phyloP scores from a whole-genome alignment of 1,139 yeast species.

The Keqinozyma sinolaborantium region DNA sequence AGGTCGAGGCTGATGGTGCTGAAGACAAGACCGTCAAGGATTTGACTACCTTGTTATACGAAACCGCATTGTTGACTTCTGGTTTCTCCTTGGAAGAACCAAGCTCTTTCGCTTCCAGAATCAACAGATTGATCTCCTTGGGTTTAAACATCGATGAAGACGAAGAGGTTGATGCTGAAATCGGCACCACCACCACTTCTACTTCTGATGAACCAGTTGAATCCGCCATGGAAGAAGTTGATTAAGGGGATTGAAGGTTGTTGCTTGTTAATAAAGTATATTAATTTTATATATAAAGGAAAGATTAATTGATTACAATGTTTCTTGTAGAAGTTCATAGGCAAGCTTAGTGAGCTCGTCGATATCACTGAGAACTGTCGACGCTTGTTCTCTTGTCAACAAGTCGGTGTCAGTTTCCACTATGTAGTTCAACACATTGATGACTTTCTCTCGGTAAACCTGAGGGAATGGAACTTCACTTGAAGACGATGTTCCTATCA shows the following conservation, averaged over 20 bases:
- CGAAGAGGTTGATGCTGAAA: slow-evolving; percentile 53
- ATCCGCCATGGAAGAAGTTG: slow-evolving; percentile 99
- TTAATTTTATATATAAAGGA: slow-evolving; percentile 2
- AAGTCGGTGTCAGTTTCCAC: slow-evolving; percentile 50
- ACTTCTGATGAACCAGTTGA: slow-evolving; percentile 68
- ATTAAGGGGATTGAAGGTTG: slow-evolving; percentile 39
- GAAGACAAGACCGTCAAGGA: slow-evolving; percentile 99
- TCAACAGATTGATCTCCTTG: slow-evolving; percentile 95
- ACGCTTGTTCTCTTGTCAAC: slow-evolving; percentile 58
- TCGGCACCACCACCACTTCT: slow-evolving; percentile 48
- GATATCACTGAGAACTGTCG: slow-evolving; percentile 39
- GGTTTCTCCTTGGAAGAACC: slow-evolving; percentile 99
- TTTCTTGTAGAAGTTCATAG: slow-evolving; percentile 6
- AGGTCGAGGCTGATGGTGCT: slow-evolving; percentile 96
- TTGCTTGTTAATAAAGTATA: slow-evolving; percentile 2
- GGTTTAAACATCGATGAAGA: slow-evolving; percentile 98
- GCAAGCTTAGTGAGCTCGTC: slow-evolving; percentile 27
- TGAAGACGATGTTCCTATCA: slow-evolving; percentile 41
- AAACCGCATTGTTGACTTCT: slow-evolving; percentile 96
- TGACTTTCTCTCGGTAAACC: slow-evolving; percentile 40
- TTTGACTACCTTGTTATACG: slow-evolving; percentile 92
- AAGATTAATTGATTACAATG: background rate
- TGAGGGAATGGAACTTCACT: slow-evolving; percentile 48
- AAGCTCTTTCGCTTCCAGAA: slow-evolving; percentile 94
- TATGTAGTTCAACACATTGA: slow-evolving; percentile 41